Evolutionary conservation across 1,284 basidiomycete genomes (phyloP), one percentile per base, ranked within the genome.

Genomic region (Porogramme epimiltina): DNA sequence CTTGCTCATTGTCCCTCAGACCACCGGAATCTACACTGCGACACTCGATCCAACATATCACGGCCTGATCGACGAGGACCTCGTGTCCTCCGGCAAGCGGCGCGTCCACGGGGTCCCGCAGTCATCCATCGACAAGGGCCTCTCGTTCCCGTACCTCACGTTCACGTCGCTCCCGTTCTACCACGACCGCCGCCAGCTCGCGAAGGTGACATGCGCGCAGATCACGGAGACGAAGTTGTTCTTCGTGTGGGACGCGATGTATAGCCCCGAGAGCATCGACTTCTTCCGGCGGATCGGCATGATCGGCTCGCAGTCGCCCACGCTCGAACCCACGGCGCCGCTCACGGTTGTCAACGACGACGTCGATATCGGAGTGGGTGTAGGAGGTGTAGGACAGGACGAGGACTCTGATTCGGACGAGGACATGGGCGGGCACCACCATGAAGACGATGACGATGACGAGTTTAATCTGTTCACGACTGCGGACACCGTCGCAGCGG

Each of bases 121-220:
- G 20, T 50, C 43, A 11, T 53, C 34, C 42, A 58, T 33, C 53
- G 58, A 52, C 59, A 65, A 22, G 55, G 51, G 51, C 9, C 24
- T 52, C 13, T 56, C 65, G n/a, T 66, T 62, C 54, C 64, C 64
- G 4, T 39, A 64, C 33, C 50, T 78, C 6, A 61, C 62, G 4
- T 62, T 76, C 42, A 64, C 66, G 45, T 67, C 67, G 2, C 54
- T 79, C 20, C 66, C 70, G 18, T 67, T 66, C 49, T 76, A 80
- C 50, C 70, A 73, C 25, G 59, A 71, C 40, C 63, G 63, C 0
- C 47, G 60, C 4, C 56, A 63, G 42, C 68, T 83, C 26, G 55
- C 51, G 19, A 60, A 61, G 31, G 63, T 85, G 18, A 72, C 73
- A 31, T 87, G 84, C 59, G 68, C 85, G 33, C 84, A 86, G 62